Evolutionary conservation across 306 rosid species (phyloP), one percentile per base, ranked within the genome.

Genomic region (Hippophae tibetana): DNA sequence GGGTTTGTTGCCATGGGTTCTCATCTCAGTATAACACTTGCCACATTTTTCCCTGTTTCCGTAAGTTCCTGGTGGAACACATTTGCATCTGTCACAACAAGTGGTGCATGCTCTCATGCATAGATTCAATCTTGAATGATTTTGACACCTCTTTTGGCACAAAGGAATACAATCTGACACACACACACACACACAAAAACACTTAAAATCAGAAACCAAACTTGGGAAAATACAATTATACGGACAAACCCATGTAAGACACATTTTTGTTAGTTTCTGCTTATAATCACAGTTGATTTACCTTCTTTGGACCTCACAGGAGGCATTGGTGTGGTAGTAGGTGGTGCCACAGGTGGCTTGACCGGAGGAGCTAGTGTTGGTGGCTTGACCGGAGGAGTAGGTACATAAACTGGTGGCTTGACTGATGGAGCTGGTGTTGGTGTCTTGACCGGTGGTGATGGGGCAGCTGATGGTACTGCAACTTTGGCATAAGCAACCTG

Each of bases 31-130:
- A 83, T 87, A 90, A 67, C 98, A 90, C 47, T 79, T 87, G 70
- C 98, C 98, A 59, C 98, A 90, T 12, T 68, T 79, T 71, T 85
- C 92, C 12, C 78, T 57, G 81, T 87, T 90, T 3, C 97, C 97
- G 6, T 27, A 90, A 12, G 97, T 85, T 52, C 97, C 97, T 9
- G 97, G 97, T 0, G 97, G 97, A 1, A 90, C 96, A 60, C 97
- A 90, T 65, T 59, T 81, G 96, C 97, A 90, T 6, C 97, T 80
- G 26, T 70, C 76, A 64, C 97, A 90, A 52, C 97, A 90, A 6
- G 97, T 84, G 54, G 60, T 26, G 71, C 97, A 90, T 1, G 97
- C 97, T 69, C 96, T 85, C 46, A 42, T n/a, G 68, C 97, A 90
- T 8, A 69, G 0, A 0, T 52, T 81, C 71, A 70, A 66, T 79